A percentile compares a stretch with the other conserved stretches of the same genome.
Conservation (phyloP, 2,329 filamentous ascomycete genomes). For the Ambrosiella beaveri region DNA sequence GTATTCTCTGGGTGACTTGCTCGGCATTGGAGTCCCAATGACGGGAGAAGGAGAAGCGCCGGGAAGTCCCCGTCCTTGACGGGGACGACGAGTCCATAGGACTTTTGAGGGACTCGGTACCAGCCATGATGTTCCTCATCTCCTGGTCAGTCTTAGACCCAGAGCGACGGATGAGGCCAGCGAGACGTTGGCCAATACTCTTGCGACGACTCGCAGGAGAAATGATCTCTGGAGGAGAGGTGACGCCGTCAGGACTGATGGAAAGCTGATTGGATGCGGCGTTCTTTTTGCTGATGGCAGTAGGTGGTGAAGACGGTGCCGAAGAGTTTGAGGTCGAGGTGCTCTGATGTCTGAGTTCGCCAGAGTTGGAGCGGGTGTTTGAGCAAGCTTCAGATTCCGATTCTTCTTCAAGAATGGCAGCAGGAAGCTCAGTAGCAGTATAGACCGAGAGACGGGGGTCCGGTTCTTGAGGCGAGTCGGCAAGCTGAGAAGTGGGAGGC, state of each 20-base stretch:
- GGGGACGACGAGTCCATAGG: neutral
- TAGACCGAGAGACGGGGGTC: neutral
- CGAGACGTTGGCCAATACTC: neutral
- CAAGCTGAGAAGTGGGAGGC: neutral
- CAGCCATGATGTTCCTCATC: slow-evolving; percentile 3
- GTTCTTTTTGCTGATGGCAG: neutral
- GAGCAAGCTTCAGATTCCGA: slow-evolving; percentile 7
- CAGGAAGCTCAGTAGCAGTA: slow-evolving; percentile 5
- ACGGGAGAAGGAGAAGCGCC: neutral
- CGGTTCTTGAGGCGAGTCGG: neutral
- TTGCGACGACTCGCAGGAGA: neutral
- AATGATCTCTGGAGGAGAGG: neutral
- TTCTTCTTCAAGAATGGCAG: slow-evolving; percentile 7
- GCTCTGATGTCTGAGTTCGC: slow-evolving; percentile 9
- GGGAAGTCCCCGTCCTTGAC: neutral
- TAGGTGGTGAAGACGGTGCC: neutral
- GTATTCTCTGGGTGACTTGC: neutral
- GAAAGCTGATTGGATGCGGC: neutral
- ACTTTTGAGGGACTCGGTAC: neutral
- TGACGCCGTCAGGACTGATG: neutral
- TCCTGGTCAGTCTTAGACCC: neutral
- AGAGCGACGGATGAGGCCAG: neutral
- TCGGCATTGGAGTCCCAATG: neutral
- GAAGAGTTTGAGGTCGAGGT: slow-evolving; percentile 9
- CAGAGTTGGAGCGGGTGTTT: slow-evolving; percentile 3